Evolutionary conservation across 352 stramenopile genomes (phyloP), one percentile per base, ranked within the genome.

Genomic region (Phytopythium aichiense): DNA sequence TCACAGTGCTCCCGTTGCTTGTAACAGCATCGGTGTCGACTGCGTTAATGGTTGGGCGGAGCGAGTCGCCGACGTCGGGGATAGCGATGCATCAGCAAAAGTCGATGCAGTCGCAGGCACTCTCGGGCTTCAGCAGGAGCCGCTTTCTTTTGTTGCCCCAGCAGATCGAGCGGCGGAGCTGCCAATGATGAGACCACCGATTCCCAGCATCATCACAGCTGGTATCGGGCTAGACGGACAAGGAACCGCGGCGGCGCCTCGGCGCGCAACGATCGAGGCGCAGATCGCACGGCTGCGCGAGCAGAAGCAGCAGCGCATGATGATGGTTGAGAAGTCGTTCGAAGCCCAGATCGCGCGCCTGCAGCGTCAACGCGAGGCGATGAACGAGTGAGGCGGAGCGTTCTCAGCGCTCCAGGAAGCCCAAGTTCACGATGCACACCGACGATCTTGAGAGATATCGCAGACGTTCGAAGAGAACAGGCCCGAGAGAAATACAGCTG

Each of bases 241-340:
- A 9, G 33, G 13, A 12, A 46, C 49, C 7, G 28, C 20, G 31
- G n/a, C 40, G 30, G 33, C 53, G 4, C 64, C 57, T 42, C 30
- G 42, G 13, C 37, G 46, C 45, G n/a, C 63, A 55, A 56, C 58
- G 30, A 38, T 83, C 16, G 68, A 81, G 28, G 60, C 62, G 28
- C 61, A 75, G 40, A 78, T 87, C 54, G 68, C 61, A 28, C 42
- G 62, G 20, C 46, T 87, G 16, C 68, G 79, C 51, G 60, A 67
- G 25, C 35, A 81, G 38, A 79, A 61, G 13, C 68, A 64, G 25
- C 65, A 63, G 49, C 54, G 60, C 38, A 22, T 85, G 1, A 67
- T 71, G 38, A 50, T 72, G 45, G 68, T 74, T 6, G 76, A 87
- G 58, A 63, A 64, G 56, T 71, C 63, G 20, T 87, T 79, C 46